These are phyloP conservation scores for Annulohypoxylon truncatum DNA, from an alignment of 2,329 filamentous ascomycete species.

Conservation along the genomic window DNA sequence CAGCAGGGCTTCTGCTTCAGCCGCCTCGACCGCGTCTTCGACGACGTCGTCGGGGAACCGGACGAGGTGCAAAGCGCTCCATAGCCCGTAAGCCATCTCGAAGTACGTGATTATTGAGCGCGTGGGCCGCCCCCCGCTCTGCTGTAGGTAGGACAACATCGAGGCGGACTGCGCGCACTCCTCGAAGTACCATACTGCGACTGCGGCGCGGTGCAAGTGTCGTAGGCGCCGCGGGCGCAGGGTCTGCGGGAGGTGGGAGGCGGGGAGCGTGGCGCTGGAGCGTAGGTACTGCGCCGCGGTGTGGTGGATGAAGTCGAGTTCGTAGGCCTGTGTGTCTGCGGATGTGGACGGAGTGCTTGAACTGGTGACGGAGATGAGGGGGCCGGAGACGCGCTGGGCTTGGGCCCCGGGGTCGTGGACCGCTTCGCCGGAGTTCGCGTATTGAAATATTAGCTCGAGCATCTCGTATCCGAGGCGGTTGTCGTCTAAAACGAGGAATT, in stretches of 20 bases:
- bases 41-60: conserved; percentile 16
- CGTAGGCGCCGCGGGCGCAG: conserved; percentile 28
- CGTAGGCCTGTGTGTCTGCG: conserved; percentile 14
- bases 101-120: conserved; percentile 23
- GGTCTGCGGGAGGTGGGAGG: conserved; percentile 17
- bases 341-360: background rate
- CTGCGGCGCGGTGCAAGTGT: conserved; percentile 27
- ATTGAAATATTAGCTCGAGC: conserved; percentile 34
- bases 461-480: conserved; percentile 18
- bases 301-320: conserved; percentile 34
- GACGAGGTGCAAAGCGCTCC: conserved; percentile 19
- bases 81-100: conserved; percentile 35
- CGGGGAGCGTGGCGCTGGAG: conserved; percentile 17
- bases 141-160: conserved; percentile 15
- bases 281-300: conserved; percentile 32
- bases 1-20: conserved; percentile 16
- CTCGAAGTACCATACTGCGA: conserved; percentile 34
- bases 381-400: conserved; percentile 24
- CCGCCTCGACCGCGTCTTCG: conserved; percentile 14
- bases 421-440: conserved; percentile 32
- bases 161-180: conserved; percentile 21
- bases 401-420: conserved; percentile 20
- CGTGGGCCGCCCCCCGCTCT: conserved; percentile 1
- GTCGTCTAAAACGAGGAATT: conserved; percentile 1
- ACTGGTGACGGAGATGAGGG: conserved; percentile 19